These are phyloP conservation scores for Artemisia argyi DNA, from an alignment of 129 eudicot species.

Conservation along the genomic window DNA sequence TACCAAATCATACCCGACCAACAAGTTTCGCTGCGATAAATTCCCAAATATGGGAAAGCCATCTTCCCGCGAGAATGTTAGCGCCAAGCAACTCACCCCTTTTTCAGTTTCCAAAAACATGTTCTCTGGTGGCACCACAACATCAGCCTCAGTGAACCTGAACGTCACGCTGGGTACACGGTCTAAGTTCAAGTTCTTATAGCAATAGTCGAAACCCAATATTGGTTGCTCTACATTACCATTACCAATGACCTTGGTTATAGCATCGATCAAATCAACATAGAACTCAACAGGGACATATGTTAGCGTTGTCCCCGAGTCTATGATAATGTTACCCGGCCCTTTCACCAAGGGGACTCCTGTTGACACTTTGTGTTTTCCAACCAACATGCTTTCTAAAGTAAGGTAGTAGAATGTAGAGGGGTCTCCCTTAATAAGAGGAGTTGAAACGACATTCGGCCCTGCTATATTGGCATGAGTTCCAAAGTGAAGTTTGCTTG, in stretches of 20 bases:
- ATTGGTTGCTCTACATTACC: constrained; percentile 10
- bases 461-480: constrained; percentile 41
- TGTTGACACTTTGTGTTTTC: constrained; percentile 15
- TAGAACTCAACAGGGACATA: constrained; percentile 19
- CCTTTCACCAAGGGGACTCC: background rate
- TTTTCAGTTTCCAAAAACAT: constrained; percentile 29
- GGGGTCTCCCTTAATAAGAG: constrained; percentile 24
- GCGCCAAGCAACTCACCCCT: constrained; percentile 38
- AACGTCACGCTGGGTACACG: constrained; percentile 29
- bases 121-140: constrained; percentile 21
- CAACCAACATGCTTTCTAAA: constrained; percentile 44
- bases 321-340: constrained; percentile 44
- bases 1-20: constrained; percentile 53
- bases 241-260: background rate
- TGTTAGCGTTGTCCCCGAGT: constrained; percentile 51
- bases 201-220: constrained; percentile 37
- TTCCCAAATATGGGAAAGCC: constrained; percentile 51
- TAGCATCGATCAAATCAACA: background rate
- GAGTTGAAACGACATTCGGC: constrained; percentile 49
- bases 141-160: constrained; percentile 45
- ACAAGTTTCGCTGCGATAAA: constrained; percentile 41
- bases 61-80: constrained; percentile 6
- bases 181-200: constrained; percentile 1
- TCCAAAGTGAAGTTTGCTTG: constrained; percentile 61
- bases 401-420: constrained; percentile 47